A percentile compares a stretch with the other conserved stretches of the same genome.
phyloP scores from a whole-genome alignment of 176 grass and related monocot genomes.

The Aegilops bicornis region DNA sequence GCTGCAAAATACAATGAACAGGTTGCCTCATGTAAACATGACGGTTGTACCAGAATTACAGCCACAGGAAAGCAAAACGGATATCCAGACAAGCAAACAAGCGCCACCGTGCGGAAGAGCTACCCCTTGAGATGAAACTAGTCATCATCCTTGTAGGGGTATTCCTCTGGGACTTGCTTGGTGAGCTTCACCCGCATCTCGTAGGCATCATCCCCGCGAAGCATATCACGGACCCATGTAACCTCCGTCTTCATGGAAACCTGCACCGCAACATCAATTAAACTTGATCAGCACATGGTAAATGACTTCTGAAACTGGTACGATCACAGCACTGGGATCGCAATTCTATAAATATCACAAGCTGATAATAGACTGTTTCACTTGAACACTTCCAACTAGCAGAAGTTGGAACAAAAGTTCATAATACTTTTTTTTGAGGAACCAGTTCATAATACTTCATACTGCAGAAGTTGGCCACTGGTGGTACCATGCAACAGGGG shows the following conservation, averaged over 20 bases:
- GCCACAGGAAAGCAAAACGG: background rate
- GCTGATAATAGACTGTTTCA: background rate
- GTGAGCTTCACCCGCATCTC: constrained; percentile 93
- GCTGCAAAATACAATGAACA: constrained; percentile 15
- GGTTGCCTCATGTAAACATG: constrained; percentile 28
- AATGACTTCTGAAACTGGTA: background rate
- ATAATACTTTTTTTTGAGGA: no score
- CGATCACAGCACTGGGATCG: background rate
- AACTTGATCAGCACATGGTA: background rate
- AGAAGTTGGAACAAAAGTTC: background rate
- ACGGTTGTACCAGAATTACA: background rate
- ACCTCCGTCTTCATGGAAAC: constrained; percentile 98
- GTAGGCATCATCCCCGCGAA: constrained; percentile 85
- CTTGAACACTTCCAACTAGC: background rate
- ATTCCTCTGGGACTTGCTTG: constrained; percentile 97
- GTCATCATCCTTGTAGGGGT: constrained; percentile 97
- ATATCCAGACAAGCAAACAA: background rate
- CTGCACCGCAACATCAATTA: constrained; percentile 34
- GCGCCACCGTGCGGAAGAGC: background rate
- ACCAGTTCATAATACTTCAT: background rate
- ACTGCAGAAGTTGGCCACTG: background rate
- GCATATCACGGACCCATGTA: constrained; percentile 95
- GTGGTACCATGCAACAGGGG: background rate
- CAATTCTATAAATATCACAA: background rate
- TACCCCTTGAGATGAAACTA: constrained; percentile 24